Conservation (phyloP, 2,329 filamentous ascomycete genomes). For the Juglanconis sp. region DNA sequence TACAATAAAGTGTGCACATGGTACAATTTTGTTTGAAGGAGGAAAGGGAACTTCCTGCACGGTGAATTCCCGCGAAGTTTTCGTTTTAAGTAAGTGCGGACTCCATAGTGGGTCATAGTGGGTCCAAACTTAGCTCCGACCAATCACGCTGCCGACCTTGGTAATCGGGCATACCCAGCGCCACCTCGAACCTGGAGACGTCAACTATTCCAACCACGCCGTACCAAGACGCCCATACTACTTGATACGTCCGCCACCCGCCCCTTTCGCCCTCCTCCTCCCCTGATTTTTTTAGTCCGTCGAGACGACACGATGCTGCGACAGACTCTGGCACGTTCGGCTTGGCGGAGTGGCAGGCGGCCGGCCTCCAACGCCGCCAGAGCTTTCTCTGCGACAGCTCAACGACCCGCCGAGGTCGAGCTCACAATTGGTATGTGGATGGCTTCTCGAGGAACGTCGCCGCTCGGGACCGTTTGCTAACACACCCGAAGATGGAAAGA, state of each 20-base stretch:
- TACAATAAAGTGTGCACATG: slow-evolving; percentile 69
- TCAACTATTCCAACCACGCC: slow-evolving; percentile 24
- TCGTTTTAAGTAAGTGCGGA: neutral
- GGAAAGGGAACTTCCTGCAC: slow-evolving; percentile 27
- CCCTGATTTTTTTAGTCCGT: slow-evolving; percentile 38
- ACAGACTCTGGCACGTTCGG: slow-evolving; percentile 65
- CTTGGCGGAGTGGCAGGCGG: slow-evolving; percentile 62
- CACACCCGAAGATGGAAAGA: slow-evolving; percentile 76
- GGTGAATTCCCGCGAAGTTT: slow-evolving; percentile 22
- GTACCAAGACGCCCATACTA: slow-evolving; percentile 32
- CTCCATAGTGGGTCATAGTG: neutral
- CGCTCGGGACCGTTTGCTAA: slow-evolving; percentile 27
- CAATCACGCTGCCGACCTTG: slow-evolving; percentile 43
- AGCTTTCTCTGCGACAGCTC: slow-evolving; percentile 76
- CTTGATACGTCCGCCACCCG: slow-evolving; percentile 20
- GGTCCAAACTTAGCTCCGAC: slow-evolving; percentile 22
- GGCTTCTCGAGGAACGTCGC: slow-evolving; percentile 15
- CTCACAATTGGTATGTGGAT: slow-evolving; percentile 78
- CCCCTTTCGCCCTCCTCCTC: slow-evolving; percentile 33
- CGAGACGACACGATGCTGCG: slow-evolving; percentile 66
- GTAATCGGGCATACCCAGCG: slow-evolving; percentile 37
- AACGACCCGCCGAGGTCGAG: slow-evolving; percentile 87
- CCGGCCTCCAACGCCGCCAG: slow-evolving; percentile 59
- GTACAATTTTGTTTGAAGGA: slow-evolving; percentile 57
- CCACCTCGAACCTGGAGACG: slow-evolving; percentile 26